Percentiles rank a stretch among this genome's conserved stretches.
Evolutionary conservation across 371 early-diverging fungal genomes (phyloP).

Genomic region (Circinella minor): DNA sequence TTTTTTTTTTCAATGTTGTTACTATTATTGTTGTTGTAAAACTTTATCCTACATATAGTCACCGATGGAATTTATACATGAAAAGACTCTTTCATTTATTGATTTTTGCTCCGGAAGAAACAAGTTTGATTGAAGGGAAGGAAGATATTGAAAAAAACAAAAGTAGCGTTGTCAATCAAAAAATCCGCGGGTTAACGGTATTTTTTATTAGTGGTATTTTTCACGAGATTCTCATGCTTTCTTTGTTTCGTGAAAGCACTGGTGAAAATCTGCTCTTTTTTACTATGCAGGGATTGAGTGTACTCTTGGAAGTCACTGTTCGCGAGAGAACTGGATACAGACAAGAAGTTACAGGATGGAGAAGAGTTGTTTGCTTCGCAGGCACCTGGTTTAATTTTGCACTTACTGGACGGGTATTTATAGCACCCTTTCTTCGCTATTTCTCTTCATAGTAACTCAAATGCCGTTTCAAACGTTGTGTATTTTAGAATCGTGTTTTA

Average conservation of each 20-base stretch:
- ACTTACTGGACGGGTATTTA: constrained; percentile 40
- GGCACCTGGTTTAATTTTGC: constrained; percentile 21
- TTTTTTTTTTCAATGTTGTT: not conserved
- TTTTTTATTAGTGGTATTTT: constrained; percentile 41
- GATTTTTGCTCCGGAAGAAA: constrained; percentile 16
- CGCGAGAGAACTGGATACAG: constrained; percentile 6
- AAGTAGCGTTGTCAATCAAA: constrained; percentile 12
- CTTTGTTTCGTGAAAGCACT: constrained; percentile 34
- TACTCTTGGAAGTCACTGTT: not conserved
- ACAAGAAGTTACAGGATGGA: not conserved
- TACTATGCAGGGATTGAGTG: constrained; percentile 32
- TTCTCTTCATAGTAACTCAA: not conserved
- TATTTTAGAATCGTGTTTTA: not conserved
- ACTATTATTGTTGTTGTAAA: not conserved
- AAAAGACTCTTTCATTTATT: constrained; percentile 31
- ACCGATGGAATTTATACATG: constrained; percentile 42
- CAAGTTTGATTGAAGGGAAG: too few relatives aligned
- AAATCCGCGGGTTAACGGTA: constrained; percentile 26
- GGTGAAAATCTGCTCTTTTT: constrained; percentile 43
- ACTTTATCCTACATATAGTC: constrained; percentile 18
- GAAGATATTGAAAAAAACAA: not conserved
- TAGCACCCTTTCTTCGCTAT: constrained; percentile 39
- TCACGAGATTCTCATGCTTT: constrained; percentile 44
- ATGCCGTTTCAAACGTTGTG: not conserved
- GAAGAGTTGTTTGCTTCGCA: not conserved